Percentiles rank a stretch among this genome's conserved stretches.
Conservation (phyloP, 2,329 filamentous ascomycete genomes). For the Ophiostoma sp. region DNA sequence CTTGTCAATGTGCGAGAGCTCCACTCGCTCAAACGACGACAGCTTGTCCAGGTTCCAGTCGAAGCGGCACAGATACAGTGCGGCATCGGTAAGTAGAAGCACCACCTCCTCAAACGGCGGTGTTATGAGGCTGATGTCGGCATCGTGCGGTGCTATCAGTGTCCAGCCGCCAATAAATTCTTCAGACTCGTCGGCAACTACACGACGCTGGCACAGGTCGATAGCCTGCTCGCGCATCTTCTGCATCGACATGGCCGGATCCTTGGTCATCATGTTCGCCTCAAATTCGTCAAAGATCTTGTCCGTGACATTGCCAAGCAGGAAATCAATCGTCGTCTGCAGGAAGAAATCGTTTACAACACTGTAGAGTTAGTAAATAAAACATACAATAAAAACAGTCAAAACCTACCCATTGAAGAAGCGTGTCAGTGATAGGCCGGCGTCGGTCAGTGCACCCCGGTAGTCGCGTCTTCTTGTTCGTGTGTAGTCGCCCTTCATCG, state of each 20-base stretch:
- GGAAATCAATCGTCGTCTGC: slow-evolving; percentile 89
- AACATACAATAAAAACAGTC: not conserved
- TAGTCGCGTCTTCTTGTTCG: slow-evolving; percentile 86
- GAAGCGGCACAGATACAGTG: slow-evolving; percentile 83
- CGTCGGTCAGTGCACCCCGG: slow-evolving; percentile 82
- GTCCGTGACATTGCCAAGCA: slow-evolving; percentile 80
- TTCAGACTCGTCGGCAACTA: slow-evolving; percentile 75
- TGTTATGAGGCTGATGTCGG: slow-evolving; percentile 59
- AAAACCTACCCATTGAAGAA: slow-evolving; percentile 58
- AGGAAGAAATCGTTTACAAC: slow-evolving; percentile 98
- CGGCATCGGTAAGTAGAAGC: slow-evolving; percentile 75
- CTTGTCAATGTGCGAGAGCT: slow-evolving; percentile 64
- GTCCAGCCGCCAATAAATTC: slow-evolving; percentile 89
- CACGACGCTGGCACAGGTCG: slow-evolving; percentile 79
- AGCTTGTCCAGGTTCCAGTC: slow-evolving; percentile 97
- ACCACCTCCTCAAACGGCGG: slow-evolving; percentile 84
- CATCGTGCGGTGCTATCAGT: slow-evolving; percentile 66
- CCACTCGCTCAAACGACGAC: slow-evolving; percentile 80
- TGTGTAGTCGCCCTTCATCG: slow-evolving; percentile 95
- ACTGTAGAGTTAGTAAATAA: slow-evolving; percentile 44
- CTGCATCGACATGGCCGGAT: slow-evolving; percentile 82
- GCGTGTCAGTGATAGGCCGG: slow-evolving; percentile 78
- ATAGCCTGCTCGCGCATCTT: slow-evolving; percentile 85
- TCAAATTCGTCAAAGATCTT: slow-evolving; percentile 92
- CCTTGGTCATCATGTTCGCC: slow-evolving; percentile 83